These are phyloP conservation scores for Fusarium begoniae DNA, from an alignment of 2,329 filamentous ascomycete species.

Conservation along the genomic window DNA sequence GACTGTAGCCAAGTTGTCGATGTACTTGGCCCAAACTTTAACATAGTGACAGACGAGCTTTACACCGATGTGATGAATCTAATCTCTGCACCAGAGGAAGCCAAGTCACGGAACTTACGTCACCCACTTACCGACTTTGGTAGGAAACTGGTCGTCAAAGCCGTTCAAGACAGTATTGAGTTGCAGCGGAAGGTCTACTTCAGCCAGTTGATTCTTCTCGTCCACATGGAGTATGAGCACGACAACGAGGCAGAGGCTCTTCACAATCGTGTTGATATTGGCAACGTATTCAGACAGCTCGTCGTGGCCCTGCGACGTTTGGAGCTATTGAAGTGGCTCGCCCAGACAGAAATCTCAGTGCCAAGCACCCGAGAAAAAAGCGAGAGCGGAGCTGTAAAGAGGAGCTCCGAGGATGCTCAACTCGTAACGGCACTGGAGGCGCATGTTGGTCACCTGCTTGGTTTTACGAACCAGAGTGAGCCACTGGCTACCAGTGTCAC, in stretches of 20 bases:
- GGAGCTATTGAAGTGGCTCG: constrained; percentile 77
- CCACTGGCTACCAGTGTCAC: constrained; percentile 69
- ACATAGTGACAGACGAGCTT: constrained; percentile 62
- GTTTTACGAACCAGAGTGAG: constrained; percentile 62
- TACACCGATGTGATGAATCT: constrained; percentile 62
- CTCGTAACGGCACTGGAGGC: constrained; percentile 68
- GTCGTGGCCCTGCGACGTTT: constrained; percentile 76
- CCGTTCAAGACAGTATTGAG: constrained; percentile 80
- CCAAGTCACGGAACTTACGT: constrained; percentile 56
- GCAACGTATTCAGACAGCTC: constrained; percentile 74
- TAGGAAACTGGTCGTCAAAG: constrained; percentile 75
- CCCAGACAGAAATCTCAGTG: constrained; percentile 65
- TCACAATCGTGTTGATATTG: constrained; percentile 69
- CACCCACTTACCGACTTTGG: constrained; percentile 78
- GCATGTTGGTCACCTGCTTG: constrained; percentile 70
- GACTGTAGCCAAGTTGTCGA: constrained; percentile 76
- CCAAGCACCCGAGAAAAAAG: constrained; percentile 55
- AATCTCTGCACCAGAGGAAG: constrained; percentile 57
- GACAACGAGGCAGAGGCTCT: constrained; percentile 76
- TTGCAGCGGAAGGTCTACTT: constrained; percentile 79
- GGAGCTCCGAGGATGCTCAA: constrained; percentile 56
- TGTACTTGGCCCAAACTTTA: constrained; percentile 73
- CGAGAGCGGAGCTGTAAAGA: constrained; percentile 50
- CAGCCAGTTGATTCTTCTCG: constrained; percentile 81
- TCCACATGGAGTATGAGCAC: constrained; percentile 87